Base-by-base conservation (phyloP, 1,139 yeast genomes). In the Lizanozyma gosingica region DNA sequence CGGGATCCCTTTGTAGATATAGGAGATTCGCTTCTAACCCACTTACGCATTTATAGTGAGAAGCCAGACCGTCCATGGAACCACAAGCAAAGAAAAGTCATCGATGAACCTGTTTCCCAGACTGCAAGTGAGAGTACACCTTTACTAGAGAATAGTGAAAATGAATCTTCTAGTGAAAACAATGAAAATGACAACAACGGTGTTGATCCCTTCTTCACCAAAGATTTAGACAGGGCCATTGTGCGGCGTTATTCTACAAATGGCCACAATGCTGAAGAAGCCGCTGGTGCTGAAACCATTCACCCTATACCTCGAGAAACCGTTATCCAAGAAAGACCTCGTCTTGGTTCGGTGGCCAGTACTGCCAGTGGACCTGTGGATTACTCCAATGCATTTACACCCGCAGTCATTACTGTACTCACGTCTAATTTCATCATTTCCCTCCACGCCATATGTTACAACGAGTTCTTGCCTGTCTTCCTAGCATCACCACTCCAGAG, bases 1-100 rank as follows among this genome's bases (percentile, higher is more conserved):
- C 60, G 64, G 43, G 85, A 79, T 52, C 48, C 55, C 35, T 82
- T 83, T 1, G 53, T 78, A 9, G 78, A 68, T 27, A 36, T 75
- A 14, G 84, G 84, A 11, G 80, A 77, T 48, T 50, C 40, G 3
- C 6, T 39, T 3, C n/a, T 4, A 33, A n/a, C n/a, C n/a, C n/a
- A n/a, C n/a, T 22, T 22, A 11, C 29, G 29, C 6, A 22, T 27
- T 15, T 33, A 38, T 52, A 41, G 48, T 77, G 35, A 49, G 64
- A 47, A 46, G 50, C 9, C 41, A 52, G 17, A 43, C 73, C 4
- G 73, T 76, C 0, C 47, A 57, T 40, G 40, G 51, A 3, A 50
- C 59, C 6, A 62, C 63, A n/a, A 36, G 37, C 4, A 57, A 74
- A n/a, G n/a, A n/a, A n/a, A n/a, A n/a, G n/a, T n/a, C n/a, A 48